Conservation (phyloP, 2,329 filamentous ascomycete genomes). For the Pseudocercospora macadamiae region DNA sequence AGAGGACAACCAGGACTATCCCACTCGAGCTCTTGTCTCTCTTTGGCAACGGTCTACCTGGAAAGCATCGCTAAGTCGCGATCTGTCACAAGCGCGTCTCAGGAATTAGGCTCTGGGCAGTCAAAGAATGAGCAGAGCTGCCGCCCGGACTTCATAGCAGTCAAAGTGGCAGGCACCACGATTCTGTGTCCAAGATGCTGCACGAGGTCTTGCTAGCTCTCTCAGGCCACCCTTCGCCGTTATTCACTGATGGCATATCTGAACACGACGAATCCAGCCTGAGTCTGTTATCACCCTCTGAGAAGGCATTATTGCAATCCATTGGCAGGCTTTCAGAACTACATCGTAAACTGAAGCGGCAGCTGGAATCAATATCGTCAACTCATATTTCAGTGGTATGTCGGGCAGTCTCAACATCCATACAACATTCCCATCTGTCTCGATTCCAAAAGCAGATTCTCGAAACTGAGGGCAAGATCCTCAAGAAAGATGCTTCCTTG, state of each 20-base stretch:
- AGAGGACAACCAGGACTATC: not conserved
- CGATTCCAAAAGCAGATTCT: slow-evolving; percentile 83
- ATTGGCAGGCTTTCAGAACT: slow-evolving; percentile 77
- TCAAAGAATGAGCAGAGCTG: not conserved
- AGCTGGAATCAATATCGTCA: slow-evolving; percentile 68
- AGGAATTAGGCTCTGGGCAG: not conserved
- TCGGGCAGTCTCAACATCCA: slow-evolving; percentile 79
- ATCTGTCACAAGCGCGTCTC: not conserved
- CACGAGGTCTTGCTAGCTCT: slow-evolving; percentile 98
- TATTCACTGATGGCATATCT: slow-evolving; percentile 61
- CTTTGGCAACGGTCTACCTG: not conserved
- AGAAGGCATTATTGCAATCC: slow-evolving; percentile 77
- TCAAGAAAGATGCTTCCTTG: slow-evolving; percentile 73
- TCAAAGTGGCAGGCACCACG: not conserved
- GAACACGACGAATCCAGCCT: slow-evolving; percentile 40
- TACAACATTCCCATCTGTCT: slow-evolving; percentile 73
- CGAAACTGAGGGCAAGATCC: slow-evolving; percentile 77
- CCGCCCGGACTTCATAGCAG: not conserved
- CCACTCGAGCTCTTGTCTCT: not conserved
- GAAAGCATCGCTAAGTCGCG: too few relatives aligned
- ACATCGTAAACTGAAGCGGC: slow-evolving; percentile 71
- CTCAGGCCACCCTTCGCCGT: slow-evolving; percentile 87
- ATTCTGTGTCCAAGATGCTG: slow-evolving; percentile 66
- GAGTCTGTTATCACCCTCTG: slow-evolving; percentile 69
- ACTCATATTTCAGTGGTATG: slow-evolving; percentile 81